phyloP scores from a whole-genome alignment of 192 early-diverging fungal species.

The Mortierella hygrophila region DNA sequence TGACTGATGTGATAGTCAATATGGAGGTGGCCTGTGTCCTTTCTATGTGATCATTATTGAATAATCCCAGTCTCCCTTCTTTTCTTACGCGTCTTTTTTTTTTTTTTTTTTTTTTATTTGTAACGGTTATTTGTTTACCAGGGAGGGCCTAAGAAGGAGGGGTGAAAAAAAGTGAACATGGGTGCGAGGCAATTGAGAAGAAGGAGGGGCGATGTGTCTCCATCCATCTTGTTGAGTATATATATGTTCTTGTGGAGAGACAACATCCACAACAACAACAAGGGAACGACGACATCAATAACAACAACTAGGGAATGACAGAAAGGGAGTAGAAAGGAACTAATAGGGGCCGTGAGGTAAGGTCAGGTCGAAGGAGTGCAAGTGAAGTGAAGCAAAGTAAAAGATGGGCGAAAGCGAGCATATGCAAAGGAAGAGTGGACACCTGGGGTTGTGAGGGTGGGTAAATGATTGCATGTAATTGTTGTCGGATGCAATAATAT shows the following conservation, averaged over 20 bases:
- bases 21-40: slow-evolving; percentile 1
- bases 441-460: too few relatives aligned
- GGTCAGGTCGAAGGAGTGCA: neutral
- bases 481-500: too few relatives aligned
- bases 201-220: neutral
- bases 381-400: neutral
- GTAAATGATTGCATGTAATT: too few relatives aligned
- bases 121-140: neutral
- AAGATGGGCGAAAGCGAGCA: too few relatives aligned
- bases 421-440: too few relatives aligned
- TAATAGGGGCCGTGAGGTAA: neutral
- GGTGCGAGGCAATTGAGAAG: neutral
- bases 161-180: neutral
- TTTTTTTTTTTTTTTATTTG: neutral
- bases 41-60: neutral
- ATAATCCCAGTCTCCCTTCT: neutral
- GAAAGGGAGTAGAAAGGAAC: neutral
- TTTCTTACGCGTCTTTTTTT: neutral
- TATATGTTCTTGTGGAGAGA: neutral
- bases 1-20: neutral
- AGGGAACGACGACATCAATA: too few relatives aligned
- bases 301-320: too few relatives aligned
- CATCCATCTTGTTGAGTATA: neutral
- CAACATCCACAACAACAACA: neutral
- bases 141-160: too few relatives aligned